Percentiles rank a stretch among this genome's conserved stretches.
Conservation (phyloP, 345 rosid species). For the Melastoma malabathricum region DNA sequence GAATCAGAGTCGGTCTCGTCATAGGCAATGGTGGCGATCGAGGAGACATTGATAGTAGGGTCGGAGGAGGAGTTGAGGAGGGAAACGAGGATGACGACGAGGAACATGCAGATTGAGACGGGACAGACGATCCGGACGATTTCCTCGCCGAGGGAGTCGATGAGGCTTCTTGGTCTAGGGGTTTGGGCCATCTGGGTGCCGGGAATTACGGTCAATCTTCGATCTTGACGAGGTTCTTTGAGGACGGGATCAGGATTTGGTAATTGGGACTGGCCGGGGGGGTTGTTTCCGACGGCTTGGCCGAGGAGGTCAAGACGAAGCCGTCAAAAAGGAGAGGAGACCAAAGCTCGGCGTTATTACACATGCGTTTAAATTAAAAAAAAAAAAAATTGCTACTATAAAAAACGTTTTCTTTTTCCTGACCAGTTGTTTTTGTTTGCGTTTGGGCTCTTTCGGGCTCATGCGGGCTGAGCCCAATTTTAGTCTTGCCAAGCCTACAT, state of each 20-base stretch:
- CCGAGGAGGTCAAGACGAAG: too few relatives aligned
- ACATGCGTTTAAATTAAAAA: too few relatives aligned
- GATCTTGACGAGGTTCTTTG: slow-evolving; percentile 4
- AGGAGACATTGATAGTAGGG: slow-evolving; percentile 36
- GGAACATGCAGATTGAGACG: slow-evolving; percentile 78
- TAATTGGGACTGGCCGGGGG: neutral
- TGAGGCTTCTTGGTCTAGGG: slow-evolving; percentile 39
- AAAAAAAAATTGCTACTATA: too few relatives aligned
- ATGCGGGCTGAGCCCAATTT: too few relatives aligned
- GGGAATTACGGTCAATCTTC: slow-evolving; percentile 11
- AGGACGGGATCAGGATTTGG: neutral
- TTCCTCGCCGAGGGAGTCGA: slow-evolving; percentile 71
- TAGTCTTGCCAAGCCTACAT: too few relatives aligned
- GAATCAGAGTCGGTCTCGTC: slow-evolving; percentile 61
- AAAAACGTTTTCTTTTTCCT: too few relatives aligned
- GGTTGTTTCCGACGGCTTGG: neutral
- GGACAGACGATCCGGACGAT: slow-evolving; percentile 70
- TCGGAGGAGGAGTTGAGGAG: slow-evolving; percentile 41
- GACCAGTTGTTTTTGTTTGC: too few relatives aligned
- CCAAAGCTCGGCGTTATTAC: too few relatives aligned
- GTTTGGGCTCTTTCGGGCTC: too few relatives aligned
- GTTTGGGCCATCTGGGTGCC: slow-evolving; percentile 42
- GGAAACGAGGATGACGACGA: slow-evolving; percentile 72
- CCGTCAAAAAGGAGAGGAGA: too few relatives aligned
- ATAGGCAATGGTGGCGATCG: slow-evolving; percentile 74